These are phyloP conservation scores for Crithidia acanthocephali DNA, from an alignment of 208 protist species.

Conservation along the genomic window DNA sequence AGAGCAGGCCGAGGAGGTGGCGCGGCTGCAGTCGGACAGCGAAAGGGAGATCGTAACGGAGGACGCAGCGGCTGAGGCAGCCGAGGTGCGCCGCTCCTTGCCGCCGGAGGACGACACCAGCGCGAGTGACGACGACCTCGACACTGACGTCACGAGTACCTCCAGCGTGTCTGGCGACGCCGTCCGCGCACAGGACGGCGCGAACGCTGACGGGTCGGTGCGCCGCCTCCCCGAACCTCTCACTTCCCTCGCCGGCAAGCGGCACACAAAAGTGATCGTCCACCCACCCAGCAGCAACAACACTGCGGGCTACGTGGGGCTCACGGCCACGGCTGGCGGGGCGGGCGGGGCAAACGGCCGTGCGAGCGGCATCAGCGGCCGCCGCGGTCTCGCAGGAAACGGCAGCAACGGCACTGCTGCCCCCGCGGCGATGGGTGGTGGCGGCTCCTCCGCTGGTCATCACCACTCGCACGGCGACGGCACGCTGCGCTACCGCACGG, in stretches of 20 bases:
- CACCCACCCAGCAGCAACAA: not conserved
- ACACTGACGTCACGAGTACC: slow-evolving; percentile 4
- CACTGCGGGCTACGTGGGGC: not conserved
- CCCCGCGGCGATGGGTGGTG: not conserved
- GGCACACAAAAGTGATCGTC: slow-evolving; percentile 20
- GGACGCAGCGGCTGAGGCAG: not conserved
- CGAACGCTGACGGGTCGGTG: not conserved
- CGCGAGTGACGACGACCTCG: slow-evolving; percentile 7
- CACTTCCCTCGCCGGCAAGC: slow-evolving; percentile 30
- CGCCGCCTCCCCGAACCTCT: slow-evolving; percentile 8
- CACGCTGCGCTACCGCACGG: slow-evolving; percentile 79
- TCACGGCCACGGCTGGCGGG: not conserved
- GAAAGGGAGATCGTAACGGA: too few species aligned
- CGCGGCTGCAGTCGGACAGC: too few species aligned
- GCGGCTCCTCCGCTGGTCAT: not conserved
- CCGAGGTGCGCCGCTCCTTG: not conserved
- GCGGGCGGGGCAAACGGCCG: not conserved
- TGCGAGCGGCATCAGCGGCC: not conserved
- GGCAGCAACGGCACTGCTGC: not conserved
- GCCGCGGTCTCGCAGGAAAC: not conserved
- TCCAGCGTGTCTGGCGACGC: slow-evolving; percentile 1
- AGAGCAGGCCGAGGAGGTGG: too few species aligned
- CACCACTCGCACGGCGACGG: slow-evolving; percentile 18
- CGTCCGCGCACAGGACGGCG: not conserved
- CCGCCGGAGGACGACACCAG: slow-evolving; percentile 8